Percentiles rank a stretch among this genome's conserved stretches.
Conservation (phyloP, 2,329 filamentous ascomycete genomes). For the Penicillium sp. region DNA sequence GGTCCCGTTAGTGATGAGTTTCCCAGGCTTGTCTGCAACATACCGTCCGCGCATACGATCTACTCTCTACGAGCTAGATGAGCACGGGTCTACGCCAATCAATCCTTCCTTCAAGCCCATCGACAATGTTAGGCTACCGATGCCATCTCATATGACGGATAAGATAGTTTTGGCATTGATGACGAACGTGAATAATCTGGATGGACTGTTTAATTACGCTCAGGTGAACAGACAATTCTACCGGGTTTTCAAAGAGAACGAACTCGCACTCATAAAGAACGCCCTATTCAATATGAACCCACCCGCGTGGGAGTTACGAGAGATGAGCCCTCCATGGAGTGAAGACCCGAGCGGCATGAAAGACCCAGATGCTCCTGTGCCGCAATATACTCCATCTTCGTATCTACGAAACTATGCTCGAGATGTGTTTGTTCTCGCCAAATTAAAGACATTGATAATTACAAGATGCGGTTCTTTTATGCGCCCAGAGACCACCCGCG, state of each 20-base stretch:
- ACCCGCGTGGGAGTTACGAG: conserved; percentile 58
- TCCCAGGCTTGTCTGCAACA: neutral
- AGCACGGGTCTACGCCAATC: conserved; percentile 21
- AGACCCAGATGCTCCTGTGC: conserved; percentile 44
- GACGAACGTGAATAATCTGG: conserved; percentile 44
- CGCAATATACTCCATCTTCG: conserved; percentile 51
- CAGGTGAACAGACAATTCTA: conserved; percentile 56
- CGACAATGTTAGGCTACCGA: conserved; percentile 23
- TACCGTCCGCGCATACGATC: neutral
- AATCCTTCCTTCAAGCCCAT: conserved; percentile 5
- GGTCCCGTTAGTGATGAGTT: conserved; percentile 9
- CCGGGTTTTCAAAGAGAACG: conserved; percentile 54
- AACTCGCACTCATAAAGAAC: conserved; percentile 51
- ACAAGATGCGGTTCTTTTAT: conserved; percentile 55
- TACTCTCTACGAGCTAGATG: conserved; percentile 33
- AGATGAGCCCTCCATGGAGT: conserved; percentile 53
- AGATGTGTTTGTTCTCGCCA: conserved; percentile 52
- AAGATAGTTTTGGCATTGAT: conserved; percentile 52
- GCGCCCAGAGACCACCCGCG: conserved; percentile 53
- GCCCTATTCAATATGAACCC: conserved; percentile 53
- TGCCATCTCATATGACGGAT: conserved; percentile 45
- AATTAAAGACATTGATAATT: conserved; percentile 55
- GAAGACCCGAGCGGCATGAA: conserved; percentile 37
- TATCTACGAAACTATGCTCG: conserved; percentile 51
- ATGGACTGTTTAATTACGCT: conserved; percentile 54